Base-by-base conservation (phyloP, 768 basidiomycete genomes). In the Collybiopsis luxurians region DNA sequence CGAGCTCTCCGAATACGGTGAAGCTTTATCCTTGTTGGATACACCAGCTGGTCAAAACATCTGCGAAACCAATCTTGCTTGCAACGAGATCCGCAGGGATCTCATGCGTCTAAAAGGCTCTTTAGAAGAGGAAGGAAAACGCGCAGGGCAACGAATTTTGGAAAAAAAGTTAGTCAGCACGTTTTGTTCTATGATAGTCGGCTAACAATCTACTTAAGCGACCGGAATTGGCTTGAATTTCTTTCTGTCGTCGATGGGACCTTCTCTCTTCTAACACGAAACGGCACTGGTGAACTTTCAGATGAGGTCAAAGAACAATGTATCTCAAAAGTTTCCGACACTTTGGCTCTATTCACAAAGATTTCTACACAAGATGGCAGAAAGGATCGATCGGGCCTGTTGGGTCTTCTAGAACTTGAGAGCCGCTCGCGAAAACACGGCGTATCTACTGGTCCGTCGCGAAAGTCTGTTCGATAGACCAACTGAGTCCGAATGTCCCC, bases 171-270 rank as follows among this genome's bases (percentile, higher is more conserved):
- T 13, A 27, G 50, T 51, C 31, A 27, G 36, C 19, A 47, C 60
- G 82, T 68, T 28, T 28, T 43, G 31, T n/a, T 52, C 7, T n/a
- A 44, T 36, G 10, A 49, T 24, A 31, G 28, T 23, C 36, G 36
- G 23, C 26, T 47, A 21, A 34, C 21, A 26, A 27, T 44, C 59
- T 55, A 52, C 36, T 39, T 57, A 43, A 85, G 91, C 36, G 89
- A 93, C 64, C 86, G 90, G 36, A 93, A 93, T 63, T 94, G 92
- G 92, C 75, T 90, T 4, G 90, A 92, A 63, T 92, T 93, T 66
- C 68, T 90, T 42, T 80, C 90, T 5, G 71, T 92, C 21, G 69
- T 93, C 4, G 86, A 93, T 59, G 84, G 83, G 1, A 77, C 85
- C 9, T 86, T 93, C 60, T 68, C 72, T 38, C 68, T 74, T 49